phyloP scores from a whole-genome alignment of 140 eudicot species.

The Oenanthe javanica region DNA sequence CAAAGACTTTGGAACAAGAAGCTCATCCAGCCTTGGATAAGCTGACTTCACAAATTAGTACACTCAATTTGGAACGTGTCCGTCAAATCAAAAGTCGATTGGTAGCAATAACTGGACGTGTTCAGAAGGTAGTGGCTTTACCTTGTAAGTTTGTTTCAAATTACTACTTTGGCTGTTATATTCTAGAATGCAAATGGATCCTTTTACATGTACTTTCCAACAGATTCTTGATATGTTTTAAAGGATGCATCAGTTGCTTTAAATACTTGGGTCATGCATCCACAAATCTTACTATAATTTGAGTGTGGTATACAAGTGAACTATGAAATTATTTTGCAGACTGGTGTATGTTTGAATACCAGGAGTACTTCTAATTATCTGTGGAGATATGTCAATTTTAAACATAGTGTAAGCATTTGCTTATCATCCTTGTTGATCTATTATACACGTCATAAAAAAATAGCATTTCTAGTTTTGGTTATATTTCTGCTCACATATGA shows the following conservation, averaged over 20 bases:
- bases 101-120: constrained; percentile 97
- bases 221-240: background rate
- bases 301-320: background rate
- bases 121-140: constrained; percentile 63
- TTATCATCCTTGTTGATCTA: background rate
- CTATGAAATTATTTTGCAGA: background rate
- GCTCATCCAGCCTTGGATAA: constrained; percentile 98
- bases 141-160: background rate
- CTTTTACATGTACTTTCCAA: background rate
- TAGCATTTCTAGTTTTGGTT: background rate
- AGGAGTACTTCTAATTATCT: background rate
- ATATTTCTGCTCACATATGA: background rate
- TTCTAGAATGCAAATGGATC: background rate
- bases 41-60: constrained; percentile 85
- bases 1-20: constrained; percentile 94
- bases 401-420: background rate
- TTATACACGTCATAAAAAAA: background rate
- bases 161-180: background rate
- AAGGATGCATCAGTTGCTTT: background rate
- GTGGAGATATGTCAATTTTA: background rate
- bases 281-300: background rate
- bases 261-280: background rate
- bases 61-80: constrained; percentile 93
- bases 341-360: background rate
- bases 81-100: constrained; percentile 93